Conservation (phyloP, 352 stramenopile species). For the Saprolegnia diclina region DNA sequence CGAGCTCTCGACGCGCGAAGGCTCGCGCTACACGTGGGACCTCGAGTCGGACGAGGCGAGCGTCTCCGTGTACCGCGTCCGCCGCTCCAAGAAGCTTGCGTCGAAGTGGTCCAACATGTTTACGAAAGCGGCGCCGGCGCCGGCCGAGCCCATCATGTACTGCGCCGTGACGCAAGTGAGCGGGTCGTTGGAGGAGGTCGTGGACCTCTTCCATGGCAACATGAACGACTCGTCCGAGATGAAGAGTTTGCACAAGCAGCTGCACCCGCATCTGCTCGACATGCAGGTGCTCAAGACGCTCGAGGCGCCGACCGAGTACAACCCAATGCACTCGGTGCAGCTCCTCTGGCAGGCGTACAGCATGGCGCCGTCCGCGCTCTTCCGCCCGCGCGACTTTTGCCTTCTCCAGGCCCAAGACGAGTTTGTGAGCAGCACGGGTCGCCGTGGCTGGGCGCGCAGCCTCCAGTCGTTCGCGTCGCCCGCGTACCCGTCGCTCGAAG, state of each 20-base stretch:
- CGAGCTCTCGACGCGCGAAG: constrained; percentile 10
- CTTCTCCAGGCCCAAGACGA: constrained; percentile 81
- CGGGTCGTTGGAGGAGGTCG: constrained; percentile 46
- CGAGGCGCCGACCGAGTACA: constrained; percentile 13
- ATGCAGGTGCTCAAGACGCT: constrained; percentile 17
- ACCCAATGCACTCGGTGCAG: constrained; percentile 12
- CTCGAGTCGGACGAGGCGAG: constrained; percentile 4
- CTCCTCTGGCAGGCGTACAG: constrained; percentile 10
- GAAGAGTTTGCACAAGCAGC: constrained; percentile 9
- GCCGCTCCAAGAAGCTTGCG: constrained; percentile 40
- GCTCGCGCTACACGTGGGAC: constrained; percentile 7
- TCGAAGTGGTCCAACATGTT: constrained; percentile 77
- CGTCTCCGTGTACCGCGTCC: constrained; percentile 2
- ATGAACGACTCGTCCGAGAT: constrained; percentile 13
- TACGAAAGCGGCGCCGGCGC: constrained; percentile 71
- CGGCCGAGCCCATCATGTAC: constrained; percentile 74
- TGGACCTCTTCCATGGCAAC: constrained; percentile 16
- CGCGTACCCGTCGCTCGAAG: constrained; percentile 49
- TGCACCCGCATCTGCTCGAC: constrained; percentile 9
- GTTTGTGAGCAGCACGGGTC: constrained; percentile 62
- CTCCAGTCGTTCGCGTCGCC: constrained; percentile 80
- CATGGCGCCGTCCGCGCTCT: constrained; percentile 5
- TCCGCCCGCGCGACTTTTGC: constrained; percentile 55
- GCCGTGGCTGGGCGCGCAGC: constrained; percentile 73
- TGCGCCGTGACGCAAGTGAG: constrained; percentile 68